These are phyloP conservation scores for Podila minutissima DNA, from an alignment of 192 early-diverging fungal genomes.

Conservation along the genomic window DNA sequence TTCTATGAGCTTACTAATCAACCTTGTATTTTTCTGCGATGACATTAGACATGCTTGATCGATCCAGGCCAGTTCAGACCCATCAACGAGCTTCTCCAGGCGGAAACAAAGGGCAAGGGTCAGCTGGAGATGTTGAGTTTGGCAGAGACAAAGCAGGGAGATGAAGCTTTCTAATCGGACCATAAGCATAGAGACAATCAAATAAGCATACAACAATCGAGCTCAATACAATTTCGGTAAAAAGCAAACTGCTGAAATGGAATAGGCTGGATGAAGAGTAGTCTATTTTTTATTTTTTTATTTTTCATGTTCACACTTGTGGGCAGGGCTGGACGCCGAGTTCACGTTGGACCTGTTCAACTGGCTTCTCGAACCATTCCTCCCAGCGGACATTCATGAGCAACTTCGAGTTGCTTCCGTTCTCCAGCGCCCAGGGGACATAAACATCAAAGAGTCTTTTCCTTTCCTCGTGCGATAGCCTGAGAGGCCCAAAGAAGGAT, in stretches of 20 bases:
- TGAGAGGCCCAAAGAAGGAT: constrained; percentile 84
- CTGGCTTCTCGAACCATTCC: constrained; percentile 72
- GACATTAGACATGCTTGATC: constrained; percentile 74
- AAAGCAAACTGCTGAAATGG: no score
- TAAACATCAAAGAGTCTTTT: constrained; percentile 70
- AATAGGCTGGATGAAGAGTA: background rate
- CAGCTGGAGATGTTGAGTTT: constrained; percentile 89
- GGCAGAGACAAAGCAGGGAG: constrained; percentile 76
- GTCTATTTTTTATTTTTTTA: background rate
- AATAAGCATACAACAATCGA: background rate
- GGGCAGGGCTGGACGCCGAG: constrained; percentile 69
- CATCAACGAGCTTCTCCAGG: constrained; percentile 85
- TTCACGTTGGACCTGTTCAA: constrained; percentile 78
- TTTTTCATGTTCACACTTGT: constrained; percentile 10
- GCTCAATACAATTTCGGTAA: no score
- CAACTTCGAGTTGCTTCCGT: constrained; percentile 75
- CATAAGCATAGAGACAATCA: background rate
- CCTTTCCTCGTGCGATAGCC: constrained; percentile 69
- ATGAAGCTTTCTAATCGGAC: constrained; percentile 61
- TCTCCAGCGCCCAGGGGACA: constrained; percentile 95
- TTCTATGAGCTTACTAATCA: background rate
- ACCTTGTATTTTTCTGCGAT: constrained; percentile 3
- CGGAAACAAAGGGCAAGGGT: constrained; percentile 88
- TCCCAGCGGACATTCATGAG: constrained; percentile 94
- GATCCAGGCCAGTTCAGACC: constrained; percentile 93